Base-by-base conservation (phyloP, 2,329 filamentous ascomycete genomes). In the Fusarium circinatum region DNA sequence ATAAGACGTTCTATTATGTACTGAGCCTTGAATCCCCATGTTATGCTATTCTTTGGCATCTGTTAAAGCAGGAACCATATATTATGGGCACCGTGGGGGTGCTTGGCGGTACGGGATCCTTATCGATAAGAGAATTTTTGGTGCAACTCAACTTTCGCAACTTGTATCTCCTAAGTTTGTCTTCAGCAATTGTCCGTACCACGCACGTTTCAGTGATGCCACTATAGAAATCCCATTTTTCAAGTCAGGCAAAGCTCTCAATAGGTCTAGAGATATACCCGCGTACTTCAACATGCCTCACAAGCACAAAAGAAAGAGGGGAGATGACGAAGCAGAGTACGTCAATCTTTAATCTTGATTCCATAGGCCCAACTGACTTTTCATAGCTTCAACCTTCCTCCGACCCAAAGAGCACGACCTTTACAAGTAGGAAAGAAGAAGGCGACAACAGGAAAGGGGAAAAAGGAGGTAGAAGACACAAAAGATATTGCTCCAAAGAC, bases 261-360 rank as follows among this genome's bases (percentile, higher is more conserved):
- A 14, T 3, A 8, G 12, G 2, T 2, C 10, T 9, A 18, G 2
- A n/a, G 6, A 36, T 22, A 15, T 6, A 11, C 8, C 14, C 14
- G 8, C 9, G 47, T 22, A 24, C 17, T 18, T 15, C 28, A 39
- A 22, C 71, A 97, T 97, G 94, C 94, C 94, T 81, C 94, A 96
- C 85, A 97, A 97, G 84, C 94, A 97, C 82, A 96, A 92, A 72
- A 88, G 93, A 68, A 84, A 83, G 74, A 89, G 89, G 63, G 86
- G 86, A 57, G 88, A 91, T 68, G 84, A 85, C 49, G 68, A 76
- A 42, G 51, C 73, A 49, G 76, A 74, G 76, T 78, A 65, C 55
- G 72, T 52, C 60, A 22, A 61, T 32, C n/a, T 48, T 28, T 20
- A 48, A 38, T 20, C 24, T 45, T 30, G 8, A 34, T 41, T 56